Evolutionary conservation across 1,139 yeast species (phyloP).

Genomic region (Geotrichum histeridarum): DNA sequence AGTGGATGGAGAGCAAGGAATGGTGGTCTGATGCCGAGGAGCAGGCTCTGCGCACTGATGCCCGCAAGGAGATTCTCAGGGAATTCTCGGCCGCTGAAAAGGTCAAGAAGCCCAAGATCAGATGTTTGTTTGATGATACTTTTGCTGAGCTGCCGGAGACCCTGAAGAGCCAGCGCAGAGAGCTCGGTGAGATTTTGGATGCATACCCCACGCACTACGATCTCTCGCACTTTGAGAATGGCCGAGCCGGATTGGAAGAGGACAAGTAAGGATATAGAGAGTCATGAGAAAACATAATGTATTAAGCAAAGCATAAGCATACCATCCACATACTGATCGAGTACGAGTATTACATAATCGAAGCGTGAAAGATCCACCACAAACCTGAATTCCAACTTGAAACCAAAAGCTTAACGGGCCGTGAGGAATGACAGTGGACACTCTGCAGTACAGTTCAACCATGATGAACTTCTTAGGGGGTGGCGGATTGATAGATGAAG

Average conservation of each 20-base stretch:
- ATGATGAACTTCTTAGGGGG: constrained; percentile 11
- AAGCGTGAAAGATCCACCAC: too few relatives aligned
- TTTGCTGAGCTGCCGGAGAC: constrained; percentile 28
- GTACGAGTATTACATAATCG: too few relatives aligned
- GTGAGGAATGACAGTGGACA: constrained; percentile 1
- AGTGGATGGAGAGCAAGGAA: constrained; percentile 33
- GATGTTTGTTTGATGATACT: constrained; percentile 32
- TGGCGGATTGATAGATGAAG: constrained; percentile 5
- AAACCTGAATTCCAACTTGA: too few relatives aligned
- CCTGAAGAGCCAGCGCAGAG: constrained; percentile 31
- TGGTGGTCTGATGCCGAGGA: constrained; percentile 37
- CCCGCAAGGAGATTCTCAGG: constrained; percentile 29
- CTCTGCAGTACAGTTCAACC: constrained; percentile 10
- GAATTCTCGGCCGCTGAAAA: constrained; percentile 36
- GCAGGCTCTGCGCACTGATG: constrained; percentile 26
- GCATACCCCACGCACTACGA: constrained; percentile 35
- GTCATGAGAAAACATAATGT: too few relatives aligned
- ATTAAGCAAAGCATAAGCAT: too few relatives aligned
- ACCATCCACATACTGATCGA: too few relatives aligned
- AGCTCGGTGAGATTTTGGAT: constrained; percentile 32
- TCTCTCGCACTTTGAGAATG: constrained; percentile 30
- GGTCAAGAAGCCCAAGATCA: constrained; percentile 32
- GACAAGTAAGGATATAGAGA: constrained; percentile 3
- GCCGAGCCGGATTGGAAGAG: constrained; percentile 25
- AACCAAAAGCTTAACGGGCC: too few relatives aligned